Evolutionary conservation across 306 rosid species (phyloP).

Genomic region (Ormosia semicastrata): DNA sequence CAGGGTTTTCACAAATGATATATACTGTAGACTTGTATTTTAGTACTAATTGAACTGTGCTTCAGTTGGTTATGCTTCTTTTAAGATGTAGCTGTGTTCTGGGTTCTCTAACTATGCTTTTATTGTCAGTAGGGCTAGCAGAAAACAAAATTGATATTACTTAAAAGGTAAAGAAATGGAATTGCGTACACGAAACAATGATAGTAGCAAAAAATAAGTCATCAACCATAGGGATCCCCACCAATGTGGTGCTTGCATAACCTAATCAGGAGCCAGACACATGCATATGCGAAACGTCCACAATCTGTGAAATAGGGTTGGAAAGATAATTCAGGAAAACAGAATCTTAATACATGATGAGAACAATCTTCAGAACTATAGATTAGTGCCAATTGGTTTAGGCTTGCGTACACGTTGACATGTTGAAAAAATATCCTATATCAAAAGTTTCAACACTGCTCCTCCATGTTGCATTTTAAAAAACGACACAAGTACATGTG

Average conservation of each 20-base stretch:
- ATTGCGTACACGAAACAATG: background rate
- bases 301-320: background rate
- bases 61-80: background rate
- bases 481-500: background rate
- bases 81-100: background rate
- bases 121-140: background rate
- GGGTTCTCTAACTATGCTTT: background rate
- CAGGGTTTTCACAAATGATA: background rate
- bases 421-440: background rate
- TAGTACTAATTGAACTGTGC: background rate
- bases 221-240: background rate
- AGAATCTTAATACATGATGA: background rate
- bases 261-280: background rate
- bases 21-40: background rate
- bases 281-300: background rate
- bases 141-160: background rate
- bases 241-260: background rate
- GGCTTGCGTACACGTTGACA: background rate
- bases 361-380: background rate
- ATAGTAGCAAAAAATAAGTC: background rate
- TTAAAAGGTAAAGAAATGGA: conserved; percentile 8
- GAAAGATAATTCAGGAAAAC: background rate
- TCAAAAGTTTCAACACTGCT: background rate
- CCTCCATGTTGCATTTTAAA: background rate
- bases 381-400: background rate